These are phyloP conservation scores for Cynara cardunculus DNA, from an alignment of 129 eudicot species.

Conservation along the genomic window DNA sequence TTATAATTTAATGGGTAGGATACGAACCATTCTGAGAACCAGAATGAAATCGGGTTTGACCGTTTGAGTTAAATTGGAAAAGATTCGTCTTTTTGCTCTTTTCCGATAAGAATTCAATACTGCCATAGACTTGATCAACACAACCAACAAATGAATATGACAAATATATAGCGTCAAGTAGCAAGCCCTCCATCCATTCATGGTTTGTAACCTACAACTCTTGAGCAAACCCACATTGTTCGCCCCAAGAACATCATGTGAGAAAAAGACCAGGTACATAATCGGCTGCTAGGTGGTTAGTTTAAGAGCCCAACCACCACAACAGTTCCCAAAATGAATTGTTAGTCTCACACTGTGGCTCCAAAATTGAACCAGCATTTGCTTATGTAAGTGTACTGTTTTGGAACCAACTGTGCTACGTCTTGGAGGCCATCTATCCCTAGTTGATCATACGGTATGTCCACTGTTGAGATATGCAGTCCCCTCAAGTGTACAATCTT, in stretches of 20 bases:
- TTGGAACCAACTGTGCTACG: background rate
- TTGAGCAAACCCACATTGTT: background rate
- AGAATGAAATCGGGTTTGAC: slow-evolving; percentile 24
- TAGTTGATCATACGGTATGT: background rate
- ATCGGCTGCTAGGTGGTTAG: background rate
- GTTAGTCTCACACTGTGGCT: background rate
- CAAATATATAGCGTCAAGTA: slow-evolving; percentile 43
- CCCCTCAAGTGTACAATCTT: background rate
- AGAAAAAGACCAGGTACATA: background rate
- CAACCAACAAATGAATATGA: background rate
- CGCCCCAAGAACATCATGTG: background rate
- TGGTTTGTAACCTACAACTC: background rate
- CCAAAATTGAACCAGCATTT: background rate
- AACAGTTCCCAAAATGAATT: background rate
- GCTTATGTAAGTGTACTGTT: no score
- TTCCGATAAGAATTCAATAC: slow-evolving; percentile 50
- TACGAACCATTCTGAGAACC: slow-evolving; percentile 46
- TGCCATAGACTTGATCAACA: slow-evolving; percentile 32
- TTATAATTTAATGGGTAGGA: slow-evolving; percentile 78
- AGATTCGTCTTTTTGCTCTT: slow-evolving; percentile 36
- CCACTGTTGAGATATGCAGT: background rate
- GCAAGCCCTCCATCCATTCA: slow-evolving; percentile 50
- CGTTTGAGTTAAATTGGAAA: slow-evolving; percentile 22
- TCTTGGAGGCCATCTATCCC: background rate
- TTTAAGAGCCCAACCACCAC: background rate